Conservation (phyloP, 768 basidiomycete species). For the Podaxis sp. region DNA sequence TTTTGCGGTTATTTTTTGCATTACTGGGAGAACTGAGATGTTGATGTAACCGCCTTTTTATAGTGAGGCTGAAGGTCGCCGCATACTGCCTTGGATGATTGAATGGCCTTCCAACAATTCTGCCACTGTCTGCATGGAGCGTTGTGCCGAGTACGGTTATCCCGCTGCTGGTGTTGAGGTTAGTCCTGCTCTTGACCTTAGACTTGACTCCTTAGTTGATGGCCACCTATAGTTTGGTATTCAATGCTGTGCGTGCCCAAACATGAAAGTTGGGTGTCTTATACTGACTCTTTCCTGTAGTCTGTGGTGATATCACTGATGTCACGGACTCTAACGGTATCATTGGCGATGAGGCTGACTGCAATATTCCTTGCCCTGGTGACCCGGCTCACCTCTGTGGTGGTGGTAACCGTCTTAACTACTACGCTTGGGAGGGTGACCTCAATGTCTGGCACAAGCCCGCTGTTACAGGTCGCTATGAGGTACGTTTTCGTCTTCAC, state of each 20-base stretch:
- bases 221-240: constrained; percentile 48
- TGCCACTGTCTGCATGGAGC: constrained; percentile 60
- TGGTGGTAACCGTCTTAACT: constrained; percentile 49
- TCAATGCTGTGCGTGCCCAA: constrained; percentile 64
- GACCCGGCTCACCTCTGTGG: constrained; percentile 74
- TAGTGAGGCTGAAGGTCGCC: constrained; percentile 48
- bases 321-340: constrained; percentile 40
- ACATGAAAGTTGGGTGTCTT: neutral
- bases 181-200: constrained; percentile 14
- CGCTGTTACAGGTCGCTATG: constrained; percentile 62
- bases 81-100: constrained; percentile 62
- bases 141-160: constrained; percentile 72
- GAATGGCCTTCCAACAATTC: constrained; percentile 63
- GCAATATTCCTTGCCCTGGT: constrained; percentile 62
- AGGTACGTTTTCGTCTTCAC: constrained; percentile 42
- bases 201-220: neutral
- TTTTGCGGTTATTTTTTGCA: neutral
- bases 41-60: neutral
- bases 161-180: constrained; percentile 67
- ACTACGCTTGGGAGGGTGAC: constrained; percentile 53
- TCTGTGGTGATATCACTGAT: constrained; percentile 69
- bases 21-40: neutral
- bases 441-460: constrained; percentile 69
- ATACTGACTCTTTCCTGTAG: constrained; percentile 31
- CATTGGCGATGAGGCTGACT: constrained; percentile 42